Conservation (phyloP, 306 rosid genomes). For the Rosa chinensis region DNA sequence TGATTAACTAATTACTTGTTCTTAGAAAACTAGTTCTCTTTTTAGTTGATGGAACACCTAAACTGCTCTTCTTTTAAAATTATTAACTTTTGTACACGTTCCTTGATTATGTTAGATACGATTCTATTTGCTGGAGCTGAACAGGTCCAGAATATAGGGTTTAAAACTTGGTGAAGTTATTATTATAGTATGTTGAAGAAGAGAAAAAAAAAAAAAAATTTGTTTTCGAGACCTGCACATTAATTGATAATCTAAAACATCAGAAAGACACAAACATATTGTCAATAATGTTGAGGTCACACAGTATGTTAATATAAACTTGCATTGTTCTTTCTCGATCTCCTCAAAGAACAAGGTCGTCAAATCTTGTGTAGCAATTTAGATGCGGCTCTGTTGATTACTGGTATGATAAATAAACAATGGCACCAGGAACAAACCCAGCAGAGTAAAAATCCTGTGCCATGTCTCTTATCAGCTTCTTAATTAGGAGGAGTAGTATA, state of each 20-base stretch:
- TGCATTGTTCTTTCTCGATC: neutral
- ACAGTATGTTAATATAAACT: no score
- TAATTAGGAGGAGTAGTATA: neutral
- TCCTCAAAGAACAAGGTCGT: neutral
- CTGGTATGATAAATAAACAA: neutral
- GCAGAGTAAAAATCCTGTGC: neutral
- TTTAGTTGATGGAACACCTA: neutral
- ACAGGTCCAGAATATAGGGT: neutral
- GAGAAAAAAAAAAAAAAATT: neutral
- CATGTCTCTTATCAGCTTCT: neutral
- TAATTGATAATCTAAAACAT: neutral
- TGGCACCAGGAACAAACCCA: conserved; percentile 1
- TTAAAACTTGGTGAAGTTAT: neutral
- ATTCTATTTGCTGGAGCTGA: neutral
- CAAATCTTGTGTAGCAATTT: neutral
- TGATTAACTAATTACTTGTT: neutral
- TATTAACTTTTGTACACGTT: neutral
- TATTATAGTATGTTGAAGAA: neutral
- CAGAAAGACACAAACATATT: neutral
- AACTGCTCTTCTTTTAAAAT: neutral
- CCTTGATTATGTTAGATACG: neutral
- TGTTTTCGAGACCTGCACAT: neutral
- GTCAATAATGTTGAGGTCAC: neutral
- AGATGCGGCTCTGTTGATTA: neutral
- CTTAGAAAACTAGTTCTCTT: neutral